Conservation (phyloP, 2,329 filamentous ascomycete species). For the Cladosporium oxysporum region DNA sequence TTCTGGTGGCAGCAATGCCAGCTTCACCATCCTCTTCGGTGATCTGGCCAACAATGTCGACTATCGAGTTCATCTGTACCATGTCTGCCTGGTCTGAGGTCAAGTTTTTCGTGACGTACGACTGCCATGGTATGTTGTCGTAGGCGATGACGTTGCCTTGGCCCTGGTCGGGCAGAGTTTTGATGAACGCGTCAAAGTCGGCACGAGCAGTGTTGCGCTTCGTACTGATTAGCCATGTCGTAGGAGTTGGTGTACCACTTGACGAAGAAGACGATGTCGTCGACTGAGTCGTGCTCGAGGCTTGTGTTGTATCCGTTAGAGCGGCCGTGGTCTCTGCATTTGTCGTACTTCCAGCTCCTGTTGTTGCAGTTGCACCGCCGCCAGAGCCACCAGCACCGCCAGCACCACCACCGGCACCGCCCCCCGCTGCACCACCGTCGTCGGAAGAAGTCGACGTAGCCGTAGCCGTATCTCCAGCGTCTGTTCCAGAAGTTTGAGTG, state of each 20-base stretch:
- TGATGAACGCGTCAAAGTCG: constrained; percentile 11
- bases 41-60: constrained; percentile 3
- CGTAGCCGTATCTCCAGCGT: neutral
- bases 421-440: neutral
- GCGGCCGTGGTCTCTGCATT: neutral
- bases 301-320: neutral
- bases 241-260: neutral
- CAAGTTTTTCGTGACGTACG: constrained; percentile 10
- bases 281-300: neutral
- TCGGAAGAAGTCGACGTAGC: neutral
- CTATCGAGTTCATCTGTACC: neutral
- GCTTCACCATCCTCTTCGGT: constrained; percentile 10
- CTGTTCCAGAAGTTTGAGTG: neutral
- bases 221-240: constrained; percentile 1
- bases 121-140: constrained; percentile 13
- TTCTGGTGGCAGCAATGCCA: neutral
- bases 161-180: constrained; percentile 10
- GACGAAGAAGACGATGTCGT: constrained; percentile 3
- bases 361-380: neutral
- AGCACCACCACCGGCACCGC: neutral
- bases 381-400: neutral
- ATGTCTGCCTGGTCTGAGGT: constrained; percentile 6
- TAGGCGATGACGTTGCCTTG: constrained; percentile 7
- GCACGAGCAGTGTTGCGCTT: constrained; percentile 4
- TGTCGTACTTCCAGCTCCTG: neutral